Conservation (phyloP, 2,329 filamentous ascomycete species). For the Scolecobasidium constrictum region DNA sequence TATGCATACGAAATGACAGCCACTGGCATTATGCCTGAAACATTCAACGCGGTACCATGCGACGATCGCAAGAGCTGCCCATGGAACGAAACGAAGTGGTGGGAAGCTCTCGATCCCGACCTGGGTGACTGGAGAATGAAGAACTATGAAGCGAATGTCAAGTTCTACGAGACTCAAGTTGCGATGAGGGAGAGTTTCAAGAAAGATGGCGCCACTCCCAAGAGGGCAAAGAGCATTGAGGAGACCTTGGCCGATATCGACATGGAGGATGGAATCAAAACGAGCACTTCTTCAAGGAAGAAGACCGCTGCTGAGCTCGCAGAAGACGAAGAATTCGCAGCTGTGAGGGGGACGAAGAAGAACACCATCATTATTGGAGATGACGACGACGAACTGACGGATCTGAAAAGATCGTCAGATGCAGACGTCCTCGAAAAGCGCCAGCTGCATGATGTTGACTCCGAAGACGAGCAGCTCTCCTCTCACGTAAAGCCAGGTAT, state of each 20-base stretch:
- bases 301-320: neutral
- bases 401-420: neutral
- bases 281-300: too few species aligned
- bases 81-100: constrained; percentile 36
- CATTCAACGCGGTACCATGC: constrained; percentile 39
- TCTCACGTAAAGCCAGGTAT: neutral
- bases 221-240: constrained; percentile 12
- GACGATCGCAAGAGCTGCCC: constrained; percentile 28
- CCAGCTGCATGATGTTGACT: neutral
- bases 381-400: neutral
- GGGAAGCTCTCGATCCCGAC: constrained; percentile 26
- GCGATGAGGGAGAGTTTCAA: constrained; percentile 16
- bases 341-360: neutral
- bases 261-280: constrained; percentile 10
- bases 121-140: constrained; percentile 20
- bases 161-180: constrained; percentile 19
- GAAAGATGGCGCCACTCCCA: too few species aligned
- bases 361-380: neutral
- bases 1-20: constrained; percentile 49
- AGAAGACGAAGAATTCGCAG: neutral
- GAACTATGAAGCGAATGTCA: constrained; percentile 21
- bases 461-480: neutral
- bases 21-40: constrained; percentile 52
- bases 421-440: constrained; percentile 2
- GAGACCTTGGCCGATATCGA: constrained; percentile 8